These are phyloP conservation scores for Diaporthe ilicicola DNA, from an alignment of 2,329 filamentous ascomycete species.

Conservation along the genomic window DNA sequence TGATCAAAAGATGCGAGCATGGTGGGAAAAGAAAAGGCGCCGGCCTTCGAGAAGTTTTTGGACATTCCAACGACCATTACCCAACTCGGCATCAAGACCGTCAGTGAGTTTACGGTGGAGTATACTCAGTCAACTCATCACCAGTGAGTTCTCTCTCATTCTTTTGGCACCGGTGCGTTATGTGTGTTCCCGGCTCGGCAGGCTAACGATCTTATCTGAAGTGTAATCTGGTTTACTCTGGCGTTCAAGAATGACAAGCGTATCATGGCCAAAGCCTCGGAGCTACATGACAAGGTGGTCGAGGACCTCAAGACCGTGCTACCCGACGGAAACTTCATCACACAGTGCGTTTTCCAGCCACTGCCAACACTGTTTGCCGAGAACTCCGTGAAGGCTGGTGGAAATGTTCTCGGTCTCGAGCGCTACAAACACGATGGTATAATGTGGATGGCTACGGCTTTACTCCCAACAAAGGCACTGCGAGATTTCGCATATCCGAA, in stretches of 20 bases:
- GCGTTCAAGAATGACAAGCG: slow-evolving; percentile 47
- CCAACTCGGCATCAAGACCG: slow-evolving; percentile 2
- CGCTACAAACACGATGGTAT: slow-evolving; percentile 34
- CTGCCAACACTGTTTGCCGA: slow-evolving; percentile 32
- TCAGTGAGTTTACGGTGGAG: slow-evolving; percentile 4
- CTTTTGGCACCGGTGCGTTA: too few species aligned
- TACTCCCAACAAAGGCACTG: slow-evolving; percentile 35
- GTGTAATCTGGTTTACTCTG: slow-evolving; percentile 47
- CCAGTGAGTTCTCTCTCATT: background rate
- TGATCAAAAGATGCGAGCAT: background rate
- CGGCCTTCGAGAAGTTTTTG: background rate
- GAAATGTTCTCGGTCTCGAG: slow-evolving; percentile 39
- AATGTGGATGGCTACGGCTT: slow-evolving; percentile 33
- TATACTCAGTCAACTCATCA: slow-evolving; percentile 10
- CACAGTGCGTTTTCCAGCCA: slow-evolving; percentile 39
- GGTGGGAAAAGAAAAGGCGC: background rate
- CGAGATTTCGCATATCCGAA: slow-evolving; percentile 33
- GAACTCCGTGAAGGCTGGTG: slow-evolving; percentile 26
- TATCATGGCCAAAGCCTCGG: slow-evolving; percentile 44
- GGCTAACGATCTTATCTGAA: slow-evolving; percentile 12
- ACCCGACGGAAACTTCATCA: slow-evolving; percentile 36
- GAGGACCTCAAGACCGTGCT: slow-evolving; percentile 33
- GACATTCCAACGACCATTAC: background rate
- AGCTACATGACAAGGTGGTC: slow-evolving; percentile 43
- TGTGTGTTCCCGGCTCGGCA: background rate